Base-by-base conservation (phyloP, 352 stramenopile genomes). In the Phytopythium cucurbitacearum region DNA sequence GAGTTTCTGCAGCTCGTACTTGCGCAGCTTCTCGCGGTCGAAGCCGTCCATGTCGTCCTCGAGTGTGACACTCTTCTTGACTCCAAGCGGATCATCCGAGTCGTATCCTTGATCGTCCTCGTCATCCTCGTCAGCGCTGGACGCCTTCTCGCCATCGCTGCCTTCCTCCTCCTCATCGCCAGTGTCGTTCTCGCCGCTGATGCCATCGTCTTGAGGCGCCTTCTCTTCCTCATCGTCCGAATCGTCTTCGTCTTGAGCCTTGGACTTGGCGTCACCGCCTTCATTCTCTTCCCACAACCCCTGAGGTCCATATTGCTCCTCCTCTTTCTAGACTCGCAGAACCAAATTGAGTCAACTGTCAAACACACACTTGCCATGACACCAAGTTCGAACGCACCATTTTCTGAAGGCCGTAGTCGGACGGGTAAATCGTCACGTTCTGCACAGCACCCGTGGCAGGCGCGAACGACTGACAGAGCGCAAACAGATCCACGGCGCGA, bases 1-100 rank as follows among this genome's bases (percentile, higher is more conserved):
- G 37, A 99, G 76, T 69, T 98, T 98, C 52, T 97, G 91, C 43
- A 97, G 78, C 66, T 99, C 97, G 70, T 99, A 99, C 37, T 87
- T 85, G 51, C 96, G 87, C 38, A 99, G 71, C 59, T 97, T 97
- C 71, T 99, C 95, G 33, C 74, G 70, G 71, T 99, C 91, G 60
- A 98, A 98, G 16, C 89, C 74, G 37, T 89, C 74, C 3, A 57
- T 59, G 15, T 80, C 71, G 44, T 71, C 67, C 50, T 73, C 75
- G 8, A 74, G 60, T 1, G 59, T 84, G 43, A 84, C 80, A 43
- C 57, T 81, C 56, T 80, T 79, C 67, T 81, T 89, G 11, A 86
- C 65, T 28, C 81, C 75, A 48, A 86, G 73, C 56, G 73, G 75
- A 56, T 91, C 84, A 36, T 87, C 80, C 32, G 67, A 85, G 64